A percentile compares a stretch with the other conserved stretches of the same genome.
phyloP scores from a whole-genome alignment of 805 yeast genomes.

The Candida khao-thaluensis region DNA sequence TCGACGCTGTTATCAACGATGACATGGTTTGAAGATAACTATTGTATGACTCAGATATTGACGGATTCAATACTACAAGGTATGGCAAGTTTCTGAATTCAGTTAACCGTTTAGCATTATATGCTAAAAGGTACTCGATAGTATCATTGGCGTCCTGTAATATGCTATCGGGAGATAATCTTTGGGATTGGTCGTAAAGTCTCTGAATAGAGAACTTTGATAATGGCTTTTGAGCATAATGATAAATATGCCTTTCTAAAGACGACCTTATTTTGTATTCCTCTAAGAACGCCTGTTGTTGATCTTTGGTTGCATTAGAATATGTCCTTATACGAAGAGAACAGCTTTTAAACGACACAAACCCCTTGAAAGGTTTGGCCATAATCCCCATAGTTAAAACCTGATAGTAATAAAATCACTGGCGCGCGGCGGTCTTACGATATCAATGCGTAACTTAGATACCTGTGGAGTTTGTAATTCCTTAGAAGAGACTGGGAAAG shows the following conservation, averaged over 20 bases:
- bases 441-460: too few species aligned
- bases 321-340: too few species aligned
- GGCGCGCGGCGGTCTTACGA: too few species aligned
- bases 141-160: slow-evolving; percentile 54
- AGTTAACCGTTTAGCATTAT: slow-evolving; percentile 68
- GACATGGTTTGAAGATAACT: slow-evolving; percentile 69
- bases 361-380: too few species aligned
- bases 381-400: too few species aligned
- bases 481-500: slow-evolving; percentile 16
- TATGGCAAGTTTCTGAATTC: slow-evolving; percentile 78
- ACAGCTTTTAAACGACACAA: too few species aligned
- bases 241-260: slow-evolving; percentile 56
- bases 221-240: slow-evolving; percentile 51
- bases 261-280: slow-evolving; percentile 59
- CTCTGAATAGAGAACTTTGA: slow-evolving; percentile 54
- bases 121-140: slow-evolving; percentile 52
- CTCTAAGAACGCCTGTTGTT: slow-evolving; percentile 41
- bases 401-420: too few species aligned
- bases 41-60: slow-evolving; percentile 73
- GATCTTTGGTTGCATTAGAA: slow-evolving; percentile 15
- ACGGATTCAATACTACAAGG: slow-evolving; percentile 81
- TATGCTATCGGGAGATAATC: slow-evolving; percentile 37
- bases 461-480: slow-evolving; percentile 23
- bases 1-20: slow-evolving; percentile 31
- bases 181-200: slow-evolving; percentile 41